Percentiles rank a stretch among this genome's conserved stretches.
phyloP scores from a whole-genome alignment of 2,329 filamentous ascomycete species.

The Cladosporium sp. region DNA sequence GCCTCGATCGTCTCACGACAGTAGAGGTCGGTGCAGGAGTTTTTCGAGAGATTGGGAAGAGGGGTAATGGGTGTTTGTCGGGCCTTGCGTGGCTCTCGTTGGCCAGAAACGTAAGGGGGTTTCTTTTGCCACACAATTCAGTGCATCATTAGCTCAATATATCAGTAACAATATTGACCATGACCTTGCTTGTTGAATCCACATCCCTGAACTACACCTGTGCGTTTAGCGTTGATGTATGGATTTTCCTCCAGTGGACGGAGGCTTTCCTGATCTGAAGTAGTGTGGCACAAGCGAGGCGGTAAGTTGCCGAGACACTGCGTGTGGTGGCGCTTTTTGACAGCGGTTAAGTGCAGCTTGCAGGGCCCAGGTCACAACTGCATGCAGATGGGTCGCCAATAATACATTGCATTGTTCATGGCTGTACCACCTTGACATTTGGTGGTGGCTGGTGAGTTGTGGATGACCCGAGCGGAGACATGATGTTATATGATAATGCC shows the following conservation, averaged over 20 bases:
- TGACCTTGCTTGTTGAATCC: not conserved
- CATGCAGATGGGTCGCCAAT: not conserved
- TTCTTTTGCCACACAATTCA: conserved; percentile 6
- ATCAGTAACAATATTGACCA: not conserved
- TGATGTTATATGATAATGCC: not conserved
- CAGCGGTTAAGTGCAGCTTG: not conserved
- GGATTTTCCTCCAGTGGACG: not conserved
- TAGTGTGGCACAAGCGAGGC: not conserved
- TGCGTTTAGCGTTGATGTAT: not conserved
- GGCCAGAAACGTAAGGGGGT: not conserved
- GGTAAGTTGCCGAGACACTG: not conserved
- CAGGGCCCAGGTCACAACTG: not conserved
- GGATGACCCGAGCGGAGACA: not conserved
- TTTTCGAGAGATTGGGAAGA: conserved; percentile 1
- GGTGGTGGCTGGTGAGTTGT: not conserved
- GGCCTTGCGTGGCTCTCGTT: conserved; percentile 1
- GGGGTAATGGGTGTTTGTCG: conserved; percentile 5
- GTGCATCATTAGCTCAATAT: not conserved
- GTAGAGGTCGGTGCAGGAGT: not conserved
- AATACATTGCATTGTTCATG: not conserved
- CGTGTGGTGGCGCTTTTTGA: not conserved
- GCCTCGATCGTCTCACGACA: not conserved
- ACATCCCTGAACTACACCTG: not conserved
- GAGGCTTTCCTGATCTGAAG: not conserved
- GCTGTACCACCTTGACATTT: not conserved